phyloP scores from a whole-genome alignment of 2,329 filamentous ascomycete genomes.

The Neonectria ditissima region DNA sequence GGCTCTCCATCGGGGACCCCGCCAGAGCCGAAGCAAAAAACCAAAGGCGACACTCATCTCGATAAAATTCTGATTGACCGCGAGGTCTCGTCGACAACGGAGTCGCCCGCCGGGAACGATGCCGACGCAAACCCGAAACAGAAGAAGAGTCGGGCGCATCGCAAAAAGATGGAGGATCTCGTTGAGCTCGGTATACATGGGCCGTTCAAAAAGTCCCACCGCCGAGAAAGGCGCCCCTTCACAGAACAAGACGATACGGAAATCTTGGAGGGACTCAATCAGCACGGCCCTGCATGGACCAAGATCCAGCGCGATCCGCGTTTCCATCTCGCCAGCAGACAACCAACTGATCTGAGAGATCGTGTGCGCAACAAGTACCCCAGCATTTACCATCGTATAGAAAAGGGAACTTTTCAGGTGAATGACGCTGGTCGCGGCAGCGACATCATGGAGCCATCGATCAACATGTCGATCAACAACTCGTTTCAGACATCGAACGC shows the following conservation, averaged over 20 bases:
- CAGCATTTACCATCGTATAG: constrained; percentile 66
- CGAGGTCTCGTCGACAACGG: constrained; percentile 45
- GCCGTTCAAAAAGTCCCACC: constrained; percentile 71
- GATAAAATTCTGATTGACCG: constrained; percentile 69
- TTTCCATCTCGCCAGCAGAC: constrained; percentile 68
- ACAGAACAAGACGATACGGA: constrained; percentile 72
- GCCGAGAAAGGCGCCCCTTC: constrained; percentile 70
- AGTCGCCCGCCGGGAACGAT: constrained; percentile 43
- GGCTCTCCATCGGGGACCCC: constrained; percentile 36
- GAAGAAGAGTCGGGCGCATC: constrained; percentile 65
- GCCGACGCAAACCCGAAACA: constrained; percentile 54
- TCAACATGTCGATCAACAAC: constrained; percentile 63
- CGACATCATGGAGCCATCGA: constrained; percentile 62
- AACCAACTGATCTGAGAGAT: constrained; percentile 73
- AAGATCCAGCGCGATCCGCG: constrained; percentile 71
- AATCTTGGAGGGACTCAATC: constrained; percentile 69
- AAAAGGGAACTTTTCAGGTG: constrained; percentile 64
- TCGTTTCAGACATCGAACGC: constrained; percentile 55
- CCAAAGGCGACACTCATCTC: constrained; percentile 62
- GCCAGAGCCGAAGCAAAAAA: constrained; percentile 51
- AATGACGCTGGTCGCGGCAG: constrained; percentile 56
- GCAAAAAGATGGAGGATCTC: constrained; percentile 67
- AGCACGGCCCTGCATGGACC: constrained; percentile 74
- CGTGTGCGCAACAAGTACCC: constrained; percentile 74
- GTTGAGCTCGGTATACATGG: constrained; percentile 69